Base-by-base conservation (phyloP, 768 basidiomycete species). In the Suillus fuscotomentosus region DNA sequence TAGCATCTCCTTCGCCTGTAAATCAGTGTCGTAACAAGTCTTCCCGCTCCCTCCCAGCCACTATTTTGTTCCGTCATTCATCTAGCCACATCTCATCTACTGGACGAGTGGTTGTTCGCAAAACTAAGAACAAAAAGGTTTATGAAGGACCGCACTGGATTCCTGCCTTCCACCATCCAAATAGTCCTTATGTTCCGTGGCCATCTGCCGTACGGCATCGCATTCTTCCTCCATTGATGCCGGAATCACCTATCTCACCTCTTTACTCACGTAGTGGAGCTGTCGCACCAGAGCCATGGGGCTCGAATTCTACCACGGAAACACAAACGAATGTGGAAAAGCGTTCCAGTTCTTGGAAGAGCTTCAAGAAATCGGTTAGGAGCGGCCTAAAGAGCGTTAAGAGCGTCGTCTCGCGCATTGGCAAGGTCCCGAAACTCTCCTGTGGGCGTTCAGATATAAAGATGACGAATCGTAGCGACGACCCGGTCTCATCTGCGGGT, bases 131-230 rank as follows among this genome's bases (percentile, higher is more conserved):
- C 11, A 67, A 64, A 42, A 71, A 73, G 59, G 71, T 67, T 14
- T 55, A 68, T 55, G 71, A 71, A 64, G 75, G 76, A 60, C 73
- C 73, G 3, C 70, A 72, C 45, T 76, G 73, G 68, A 73, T 79
- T 41, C 77, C 81, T 8, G 73, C 79, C 31, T 76, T 82, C 39
- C 78, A 77, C 48, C 82, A 85, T 70, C 82, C 84, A 7, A 84
- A 84, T 60, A 84, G 81, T 69, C 84, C 84, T n/a, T 85, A 85
- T 60, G 80, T 83, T 6, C 84, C 84, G 10, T 85, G 83, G 84
- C 69, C 77, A 6, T 71, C 76, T 36, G 73, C 78, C 31, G 72
- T 70, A 76, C 85, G 71, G 75, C 86, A 63, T 63, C 76, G 73
- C 66, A 80, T 77, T 68, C 79, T 78, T 64, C 80, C 67, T 61